Evolutionary conservation across 805 yeast genomes (phyloP).

Genomic region (Metschnikowia drakensbergensis): DNA sequence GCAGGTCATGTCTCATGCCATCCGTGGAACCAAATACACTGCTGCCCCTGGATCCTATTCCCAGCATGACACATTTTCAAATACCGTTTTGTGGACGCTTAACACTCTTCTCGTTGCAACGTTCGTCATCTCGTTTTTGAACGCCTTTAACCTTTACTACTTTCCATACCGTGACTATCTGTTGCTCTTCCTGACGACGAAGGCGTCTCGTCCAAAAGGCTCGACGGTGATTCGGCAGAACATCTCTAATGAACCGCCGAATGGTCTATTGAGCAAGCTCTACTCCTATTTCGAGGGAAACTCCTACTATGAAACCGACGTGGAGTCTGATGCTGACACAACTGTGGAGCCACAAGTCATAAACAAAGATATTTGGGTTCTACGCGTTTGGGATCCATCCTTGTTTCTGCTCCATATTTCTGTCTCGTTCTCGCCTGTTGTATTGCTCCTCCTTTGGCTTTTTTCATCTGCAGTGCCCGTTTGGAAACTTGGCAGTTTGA

Average conservation of each 20-base stretch:
- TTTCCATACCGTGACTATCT: constrained; percentile 28
- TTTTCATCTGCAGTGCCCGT: constrained; percentile 17
- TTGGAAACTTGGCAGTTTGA: constrained; percentile 33
- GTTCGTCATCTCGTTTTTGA: constrained; percentile 16
- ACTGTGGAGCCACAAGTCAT: constrained; percentile 18
- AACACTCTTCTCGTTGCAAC: constrained; percentile 13
- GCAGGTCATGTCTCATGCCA: constrained; percentile 21
- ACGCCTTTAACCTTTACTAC: constrained; percentile 15
- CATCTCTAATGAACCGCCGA: constrained; percentile 11
- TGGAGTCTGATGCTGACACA: constrained; percentile 21
- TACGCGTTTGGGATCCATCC: constrained; percentile 67
- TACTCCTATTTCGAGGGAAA: constrained; percentile 16
- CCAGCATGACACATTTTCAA: constrained; percentile 8
- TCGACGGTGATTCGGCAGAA: constrained; percentile 20
- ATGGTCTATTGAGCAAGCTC: constrained; percentile 11
- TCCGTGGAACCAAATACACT: constrained; percentile 8
- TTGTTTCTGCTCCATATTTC: constrained; percentile 50
- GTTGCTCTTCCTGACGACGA: constrained; percentile 25
- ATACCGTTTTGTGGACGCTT: constrained; percentile 18
- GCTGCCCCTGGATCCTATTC: constrained; percentile 1
- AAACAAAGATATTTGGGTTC: constrained; percentile 47
- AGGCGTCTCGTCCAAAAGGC: constrained; percentile 23
- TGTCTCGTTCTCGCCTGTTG: constrained; percentile 58
- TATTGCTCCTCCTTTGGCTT: constrained; percentile 38
- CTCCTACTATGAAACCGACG: constrained; percentile 18